Evolutionary conservation across 1,284 basidiomycete species (phyloP), one percentile per base, ranked within the genome.

Genomic region (Naganishia albida): DNA sequence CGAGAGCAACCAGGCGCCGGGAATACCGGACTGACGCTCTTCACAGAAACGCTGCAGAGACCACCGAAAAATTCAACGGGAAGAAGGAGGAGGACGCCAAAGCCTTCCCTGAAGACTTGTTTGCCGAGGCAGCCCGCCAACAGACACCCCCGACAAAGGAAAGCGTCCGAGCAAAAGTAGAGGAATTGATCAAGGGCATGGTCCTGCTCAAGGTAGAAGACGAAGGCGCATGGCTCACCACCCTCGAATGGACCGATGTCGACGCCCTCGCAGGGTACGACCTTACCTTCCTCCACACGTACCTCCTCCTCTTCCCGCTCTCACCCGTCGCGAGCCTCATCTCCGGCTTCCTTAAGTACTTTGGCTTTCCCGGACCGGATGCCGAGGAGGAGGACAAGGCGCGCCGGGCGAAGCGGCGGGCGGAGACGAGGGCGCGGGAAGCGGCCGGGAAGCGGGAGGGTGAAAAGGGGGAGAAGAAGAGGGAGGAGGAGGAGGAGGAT

Each of bases 171-270:
- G 18, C 70, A 44, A 72, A 83, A 23, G 77, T 78, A 28, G 77
- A 80, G 8, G 72, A 74, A 0, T 62, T 80, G 12, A 75, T 76
- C 2, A 70, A 78, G 12, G 78, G 78, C 4, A 78, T 80, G 55
- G 72, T 80, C 2, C 68, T 79, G 16, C 75, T 77, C 8, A 72
- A 68, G 26, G 68, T 76, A 15, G 70, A 70, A 26, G 73, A 77
- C 30, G 74, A 78, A 67, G 69, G 76, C 49, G 75, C 74, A 26
- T 74, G 78, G 80, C 64, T 69, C 34, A 73, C 91, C 20, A 86
- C 83, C 68, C 81, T 98, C 46, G 91, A 98, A 72, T 85, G 87
- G 71, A 85, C 82, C 54, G 88, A 98, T 73, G 82, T 82, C 50
- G 84, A 84, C n/a, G 82, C 82, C 8, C 82, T 91, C 13, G 84